A percentile compares a stretch with the other conserved stretches of the same genome.
Conservation (phyloP, 2,329 filamentous ascomycete genomes). For the Sclerotinia nivalis region DNA sequence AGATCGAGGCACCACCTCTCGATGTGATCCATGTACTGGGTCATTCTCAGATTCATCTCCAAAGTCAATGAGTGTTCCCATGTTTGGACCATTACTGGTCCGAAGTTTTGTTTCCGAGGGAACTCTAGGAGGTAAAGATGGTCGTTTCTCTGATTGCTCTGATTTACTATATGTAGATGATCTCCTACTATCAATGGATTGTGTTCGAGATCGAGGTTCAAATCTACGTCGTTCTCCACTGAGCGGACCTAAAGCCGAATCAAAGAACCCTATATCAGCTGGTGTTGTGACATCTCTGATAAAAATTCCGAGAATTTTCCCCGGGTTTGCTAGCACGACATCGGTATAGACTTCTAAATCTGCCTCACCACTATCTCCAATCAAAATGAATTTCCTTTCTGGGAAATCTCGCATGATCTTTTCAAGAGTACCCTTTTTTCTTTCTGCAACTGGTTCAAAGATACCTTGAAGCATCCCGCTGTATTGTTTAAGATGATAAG, state of each 20-base stretch:
- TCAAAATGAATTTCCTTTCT: constrained; percentile 81
- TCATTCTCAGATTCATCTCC: constrained; percentile 52
- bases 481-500: constrained; percentile 94
- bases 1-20: constrained; percentile 36
- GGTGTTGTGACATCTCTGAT: constrained; percentile 93
- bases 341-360: constrained; percentile 98
- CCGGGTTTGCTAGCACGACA: constrained; percentile 79
- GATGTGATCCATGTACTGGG: constrained; percentile 42
- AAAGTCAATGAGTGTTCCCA: constrained; percentile 63
- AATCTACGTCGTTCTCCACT: constrained; percentile 32
- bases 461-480: constrained; percentile 96
- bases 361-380: constrained; percentile 94
- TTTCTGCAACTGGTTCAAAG: constrained; percentile 93
- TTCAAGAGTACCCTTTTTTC: constrained; percentile 86
- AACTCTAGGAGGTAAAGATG: constrained; percentile 35
- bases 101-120: constrained; percentile 33
- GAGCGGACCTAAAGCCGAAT: constrained; percentile 46
- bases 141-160: constrained; percentile 32
- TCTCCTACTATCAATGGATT: constrained; percentile 31
- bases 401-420: constrained; percentile 88
- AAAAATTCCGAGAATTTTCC: constrained; percentile 79
- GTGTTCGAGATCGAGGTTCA: constrained; percentile 25
- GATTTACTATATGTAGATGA: constrained; percentile 25
- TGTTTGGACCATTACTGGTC: constrained; percentile 44
- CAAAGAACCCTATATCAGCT: constrained; percentile 73